Percentiles rank a stretch among this genome's conserved stretches.
Evolutionary conservation across 805 yeast species (phyloP).

Genomic region (Nematodospora valgi): DNA sequence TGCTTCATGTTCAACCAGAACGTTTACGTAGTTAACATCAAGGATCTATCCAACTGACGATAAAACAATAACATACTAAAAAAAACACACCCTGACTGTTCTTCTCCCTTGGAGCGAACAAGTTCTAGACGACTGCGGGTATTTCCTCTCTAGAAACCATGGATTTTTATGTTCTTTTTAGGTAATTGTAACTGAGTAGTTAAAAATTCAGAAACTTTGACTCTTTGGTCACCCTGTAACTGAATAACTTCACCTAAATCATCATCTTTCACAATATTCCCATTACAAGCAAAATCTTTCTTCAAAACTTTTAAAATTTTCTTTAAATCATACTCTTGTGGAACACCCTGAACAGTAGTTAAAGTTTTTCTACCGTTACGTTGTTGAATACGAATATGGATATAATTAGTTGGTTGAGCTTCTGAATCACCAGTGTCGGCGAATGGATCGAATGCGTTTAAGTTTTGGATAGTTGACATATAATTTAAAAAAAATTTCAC

Average conservation of each 20-base stretch:
- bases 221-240: constrained; percentile 98
- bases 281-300: constrained; percentile 98
- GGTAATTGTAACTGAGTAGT: constrained; percentile 82
- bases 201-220: constrained; percentile 90
- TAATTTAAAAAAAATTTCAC: constrained; percentile 17
- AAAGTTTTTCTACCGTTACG: constrained; percentile 99
- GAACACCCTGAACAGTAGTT: constrained; percentile 97
- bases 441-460: constrained; percentile 91
- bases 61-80: not conserved
- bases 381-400: constrained; percentile 98
- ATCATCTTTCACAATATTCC: constrained; percentile 94
- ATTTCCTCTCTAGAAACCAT: constrained; percentile 86
- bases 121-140: too few relatives aligned
- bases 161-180: constrained; percentile 96
- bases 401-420: constrained; percentile 91
- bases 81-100: too few relatives aligned
- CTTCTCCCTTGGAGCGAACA: too few relatives aligned
- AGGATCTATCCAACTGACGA: not conserved
- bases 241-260: constrained; percentile 97
- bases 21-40: too few relatives aligned
- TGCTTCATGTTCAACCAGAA: too few relatives aligned
- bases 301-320: constrained; percentile 89
- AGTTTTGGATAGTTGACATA: constrained; percentile 91
- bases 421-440: constrained; percentile 99
- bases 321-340: constrained; percentile 90